These are phyloP conservation scores for Platanthera guangdongensis DNA, from an alignment of 106 monocot genomes.

Conservation along the genomic window DNA sequence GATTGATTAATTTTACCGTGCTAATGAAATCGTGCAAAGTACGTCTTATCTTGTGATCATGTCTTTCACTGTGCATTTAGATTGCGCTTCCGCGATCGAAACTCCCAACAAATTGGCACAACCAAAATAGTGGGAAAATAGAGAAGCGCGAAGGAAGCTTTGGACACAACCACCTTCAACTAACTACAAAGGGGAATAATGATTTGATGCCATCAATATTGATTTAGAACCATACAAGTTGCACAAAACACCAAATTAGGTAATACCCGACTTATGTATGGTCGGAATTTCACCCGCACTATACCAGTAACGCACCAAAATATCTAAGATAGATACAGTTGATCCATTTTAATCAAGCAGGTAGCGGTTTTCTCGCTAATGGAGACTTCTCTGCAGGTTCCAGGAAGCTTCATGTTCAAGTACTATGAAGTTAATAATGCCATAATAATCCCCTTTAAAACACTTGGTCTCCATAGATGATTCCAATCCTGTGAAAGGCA, in stretches of 20 bases:
- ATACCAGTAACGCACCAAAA: too few relatives aligned
- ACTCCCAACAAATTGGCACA: too few relatives aligned
- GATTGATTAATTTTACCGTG: too few relatives aligned
- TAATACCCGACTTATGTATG: background rate
- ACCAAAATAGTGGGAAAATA: too few relatives aligned
- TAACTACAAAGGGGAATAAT: background rate
- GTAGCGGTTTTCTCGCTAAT: background rate
- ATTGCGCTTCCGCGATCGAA: too few relatives aligned
- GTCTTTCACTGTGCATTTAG: too few relatives aligned
- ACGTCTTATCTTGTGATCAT: too few relatives aligned
- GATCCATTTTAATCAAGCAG: slow-evolving; percentile 4
- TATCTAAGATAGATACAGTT: background rate
- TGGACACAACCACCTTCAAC: too few relatives aligned
- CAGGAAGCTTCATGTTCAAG: slow-evolving; percentile 5
- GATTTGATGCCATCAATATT: background rate
- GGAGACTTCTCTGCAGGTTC: background rate
- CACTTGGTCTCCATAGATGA: background rate
- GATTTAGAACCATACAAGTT: background rate
- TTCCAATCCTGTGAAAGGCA: background rate
- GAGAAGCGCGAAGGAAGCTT: too few relatives aligned
- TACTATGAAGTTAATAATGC: background rate
- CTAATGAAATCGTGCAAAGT: too few relatives aligned
- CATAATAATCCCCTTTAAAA: background rate
- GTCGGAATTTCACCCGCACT: too few relatives aligned
- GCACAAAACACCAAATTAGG: background rate